Base-by-base conservation (phyloP, 495 filamentous ascomycete genomes). In the Apiosordaria backusii region DNA sequence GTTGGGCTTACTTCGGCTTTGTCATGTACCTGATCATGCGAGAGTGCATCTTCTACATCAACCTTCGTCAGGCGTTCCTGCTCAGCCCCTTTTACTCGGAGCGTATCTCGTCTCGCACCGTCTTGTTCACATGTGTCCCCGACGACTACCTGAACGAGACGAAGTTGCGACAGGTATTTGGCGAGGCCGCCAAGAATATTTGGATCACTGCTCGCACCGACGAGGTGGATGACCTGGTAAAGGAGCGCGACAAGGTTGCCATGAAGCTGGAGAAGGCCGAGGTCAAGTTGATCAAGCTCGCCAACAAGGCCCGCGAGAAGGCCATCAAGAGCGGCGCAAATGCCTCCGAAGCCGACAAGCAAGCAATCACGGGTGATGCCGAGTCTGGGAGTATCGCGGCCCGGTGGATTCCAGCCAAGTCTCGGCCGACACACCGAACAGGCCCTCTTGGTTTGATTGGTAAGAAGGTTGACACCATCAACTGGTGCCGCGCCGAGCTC, bases 11-110 rank as follows among this genome's bases (percentile, higher is more conserved):
- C 75, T 88, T 93, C 66, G 86, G 86, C 57, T 95, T 97, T 71
- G 81, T 99, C 70, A 90, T 97, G 79, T 90, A 89, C 74, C 88
- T 93, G 75, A 87, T 99, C 67, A 90, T 93, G 67, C 87, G 96
- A 57, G 95, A 99, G 79, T 89, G 87, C 79, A 89, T 99, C 75
- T 97, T 86, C 85, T 97, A 91, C 77, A 91, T 97, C 84, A 97
- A 97, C 77, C 76, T 98, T 65, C 92, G 94, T 70, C 96, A 99
- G 81, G 95, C 96, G 1, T 97, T 96, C 79, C 82, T 95, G 59
- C 83, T 97, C 65, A 93, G 92, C 50, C 94, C 93, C 18, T 81
- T 91, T 26, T 94, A 97, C 76, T 86, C 92, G 59, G 90, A 87
- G 71, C 91, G 94, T 70, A 89, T 98, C 66, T 98, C 96, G 2